Base-by-base conservation (phyloP, 306 rosid species). In the Carpinus fangiana region DNA sequence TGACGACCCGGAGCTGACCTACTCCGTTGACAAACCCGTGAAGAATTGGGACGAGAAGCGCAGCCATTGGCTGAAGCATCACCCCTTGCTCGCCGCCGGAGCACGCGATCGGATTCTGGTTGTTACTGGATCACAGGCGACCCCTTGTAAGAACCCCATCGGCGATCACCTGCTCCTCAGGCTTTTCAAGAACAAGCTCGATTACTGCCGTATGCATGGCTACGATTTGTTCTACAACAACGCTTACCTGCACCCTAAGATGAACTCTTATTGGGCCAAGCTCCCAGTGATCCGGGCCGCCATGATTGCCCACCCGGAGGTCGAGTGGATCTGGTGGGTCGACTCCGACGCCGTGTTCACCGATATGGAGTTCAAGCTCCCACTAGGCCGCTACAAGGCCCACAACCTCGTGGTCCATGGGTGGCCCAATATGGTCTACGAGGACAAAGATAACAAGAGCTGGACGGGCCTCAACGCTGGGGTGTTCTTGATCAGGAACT, bases 401-500 rank as follows among this genome's bases (percentile, higher is more conserved):
- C 86, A 91, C 77, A 90, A 90, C 82, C 90, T 95, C 0, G 68
- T 95, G 12, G 90, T 89, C 5, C 98, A 95, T 60, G 93, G 97
- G 8, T 95, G 99, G 98, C 50, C 87, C 46, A 85, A 77, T 41
- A 62, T 91, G 43, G 78, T 95, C 0, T 84, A 83, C 65, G 84
- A 95, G 12, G 86, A 89, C 36, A 77, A 77, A 55, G 91, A 87
- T 66, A 72, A 77, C 43, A 75, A 87, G 21, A 92, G 93, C 82
- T 92, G 98, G 93, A 95, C 97, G 65, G 98, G 97, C 8, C 88
- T 95, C 2, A 92, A 92, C 86, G 98, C 98, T 50, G 96, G 97
- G 18, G 98, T 92, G 31, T 92, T 92, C 54, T 59, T 95, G 9
- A 92, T 92, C 18, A 66, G 98, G 38, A 95, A 95, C 85, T 95